A percentile compares a stretch with the other conserved stretches of the same genome.
Evolutionary conservation across 345 rosid genomes (phyloP).

Genomic region (Passiflora organensis): DNA sequence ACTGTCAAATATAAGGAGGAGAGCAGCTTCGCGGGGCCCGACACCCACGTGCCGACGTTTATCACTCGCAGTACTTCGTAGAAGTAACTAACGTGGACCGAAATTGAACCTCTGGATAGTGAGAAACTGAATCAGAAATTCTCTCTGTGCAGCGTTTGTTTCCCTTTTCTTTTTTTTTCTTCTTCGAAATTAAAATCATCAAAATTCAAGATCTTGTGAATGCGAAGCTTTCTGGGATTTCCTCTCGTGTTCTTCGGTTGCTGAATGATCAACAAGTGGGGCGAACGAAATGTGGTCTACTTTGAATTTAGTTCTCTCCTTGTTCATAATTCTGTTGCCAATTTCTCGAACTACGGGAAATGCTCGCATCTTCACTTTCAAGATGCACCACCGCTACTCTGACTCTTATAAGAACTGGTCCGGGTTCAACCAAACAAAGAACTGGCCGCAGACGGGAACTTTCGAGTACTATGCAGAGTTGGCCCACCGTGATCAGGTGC

Average conservation of each 20-base stretch:
- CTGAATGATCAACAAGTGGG: not conserved
- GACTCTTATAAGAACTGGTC: conserved; percentile 57
- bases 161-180: no score
- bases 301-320: conserved; percentile 25
- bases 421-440: conserved; percentile 12
- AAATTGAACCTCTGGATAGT: no score
- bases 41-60: not conserved
- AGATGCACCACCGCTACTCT: conserved; percentile 80
- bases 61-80: no score
- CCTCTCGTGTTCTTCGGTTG: no score
- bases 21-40: not conserved
- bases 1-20: not conserved
- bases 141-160: no score
- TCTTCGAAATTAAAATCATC: no score
- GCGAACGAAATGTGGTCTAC: conserved; percentile 10
- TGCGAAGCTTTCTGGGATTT: not conserved
- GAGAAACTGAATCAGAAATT: no score
- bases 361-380: conserved; percentile 67
- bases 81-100: no score
- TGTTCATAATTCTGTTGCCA: conserved; percentile 26
- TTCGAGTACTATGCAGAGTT: conserved; percentile 65
- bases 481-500: conserved; percentile 49
- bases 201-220: no score
- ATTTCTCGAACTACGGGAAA: conserved; percentile 25
- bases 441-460: conserved; percentile 58